Evolutionary conservation across 2,329 filamentous ascomycete genomes (phyloP).

Genomic region (Madurella mycetomatis): DNA sequence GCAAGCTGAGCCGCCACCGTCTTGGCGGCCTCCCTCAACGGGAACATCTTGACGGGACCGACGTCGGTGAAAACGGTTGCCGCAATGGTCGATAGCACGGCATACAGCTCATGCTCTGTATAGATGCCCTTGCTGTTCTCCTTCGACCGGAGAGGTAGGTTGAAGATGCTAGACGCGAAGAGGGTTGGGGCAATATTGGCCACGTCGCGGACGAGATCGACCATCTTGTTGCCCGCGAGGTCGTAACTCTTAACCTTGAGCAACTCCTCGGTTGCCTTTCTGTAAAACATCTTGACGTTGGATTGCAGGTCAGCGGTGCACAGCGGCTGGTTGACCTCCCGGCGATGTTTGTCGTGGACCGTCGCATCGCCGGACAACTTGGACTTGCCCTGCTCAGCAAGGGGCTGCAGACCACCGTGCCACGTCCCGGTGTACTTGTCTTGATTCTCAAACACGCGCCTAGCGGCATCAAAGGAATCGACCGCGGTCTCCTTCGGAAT

Average conservation of each 20-base stretch:
- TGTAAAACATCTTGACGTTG: constrained; percentile 64
- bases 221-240: constrained; percentile 56
- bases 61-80: constrained; percentile 61
- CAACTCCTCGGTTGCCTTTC: constrained; percentile 56
- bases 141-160: constrained; percentile 61
- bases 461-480: constrained; percentile 56
- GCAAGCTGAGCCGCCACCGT: constrained; percentile 57
- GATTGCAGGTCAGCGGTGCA: constrained; percentile 58
- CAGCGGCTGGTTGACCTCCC: constrained; percentile 53
- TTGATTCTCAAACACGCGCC: constrained; percentile 57
- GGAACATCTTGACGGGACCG: constrained; percentile 63
- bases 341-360: constrained; percentile 46
- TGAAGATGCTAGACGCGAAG: constrained; percentile 60
- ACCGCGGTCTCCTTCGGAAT: constrained; percentile 51
- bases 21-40: constrained; percentile 54
- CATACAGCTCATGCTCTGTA: constrained; percentile 53
- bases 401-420: constrained; percentile 57
- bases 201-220: constrained; percentile 68
- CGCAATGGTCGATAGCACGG: constrained; percentile 62
- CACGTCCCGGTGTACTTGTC: constrained; percentile 61
- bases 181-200: constrained; percentile 63
- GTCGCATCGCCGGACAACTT: constrained; percentile 51
- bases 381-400: constrained; percentile 55
- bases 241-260: constrained; percentile 62
- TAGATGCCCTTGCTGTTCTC: constrained; percentile 57